Percentiles rank a stretch among this genome's conserved stretches.
Conservation (phyloP, 176 grass and related monocot genomes). For the Aechmea fasciata region DNA sequence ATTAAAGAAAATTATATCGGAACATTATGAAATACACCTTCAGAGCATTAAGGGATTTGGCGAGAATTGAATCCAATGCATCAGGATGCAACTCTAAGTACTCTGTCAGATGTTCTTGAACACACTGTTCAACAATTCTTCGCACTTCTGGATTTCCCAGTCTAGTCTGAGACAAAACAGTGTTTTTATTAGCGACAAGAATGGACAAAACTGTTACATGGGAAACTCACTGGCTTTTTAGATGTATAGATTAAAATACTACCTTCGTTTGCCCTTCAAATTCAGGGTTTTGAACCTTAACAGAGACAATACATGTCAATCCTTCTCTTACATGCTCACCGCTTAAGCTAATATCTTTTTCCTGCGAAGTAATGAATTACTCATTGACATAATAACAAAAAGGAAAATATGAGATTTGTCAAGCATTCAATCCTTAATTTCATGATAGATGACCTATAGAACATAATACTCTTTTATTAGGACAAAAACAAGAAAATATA, state of each 20-base stretch:
- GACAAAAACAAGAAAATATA: background rate
- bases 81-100: slow-evolving; percentile 92
- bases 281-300: slow-evolving; percentile 91
- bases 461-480: too few species aligned
- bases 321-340: slow-evolving; percentile 99
- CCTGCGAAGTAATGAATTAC: slow-evolving; percentile 35
- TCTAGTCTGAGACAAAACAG: slow-evolving; percentile 57
- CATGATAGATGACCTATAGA: too few species aligned
- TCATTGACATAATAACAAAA: background rate
- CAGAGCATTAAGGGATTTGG: slow-evolving; percentile 86
- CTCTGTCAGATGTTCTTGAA: slow-evolving; percentile 88
- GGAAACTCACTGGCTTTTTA: background rate
- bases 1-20: background rate
- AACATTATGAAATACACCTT: slow-evolving; percentile 36
- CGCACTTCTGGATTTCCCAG: slow-evolving; percentile 97
- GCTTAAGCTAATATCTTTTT: slow-evolving; percentile 86
- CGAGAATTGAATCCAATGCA: slow-evolving; percentile 68
- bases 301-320: slow-evolving; percentile 79
- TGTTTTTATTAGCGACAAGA: background rate
- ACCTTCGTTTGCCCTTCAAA: slow-evolving; percentile 99
- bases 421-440: too few species aligned
- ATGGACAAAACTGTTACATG: background rate
- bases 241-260: slow-evolving; percentile 8
- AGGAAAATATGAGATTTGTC: background rate
- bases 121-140: slow-evolving; percentile 78